phyloP scores from a whole-genome alignment of 108 stramenopile genomes.

The Hondaea fermentalgiana region DNA sequence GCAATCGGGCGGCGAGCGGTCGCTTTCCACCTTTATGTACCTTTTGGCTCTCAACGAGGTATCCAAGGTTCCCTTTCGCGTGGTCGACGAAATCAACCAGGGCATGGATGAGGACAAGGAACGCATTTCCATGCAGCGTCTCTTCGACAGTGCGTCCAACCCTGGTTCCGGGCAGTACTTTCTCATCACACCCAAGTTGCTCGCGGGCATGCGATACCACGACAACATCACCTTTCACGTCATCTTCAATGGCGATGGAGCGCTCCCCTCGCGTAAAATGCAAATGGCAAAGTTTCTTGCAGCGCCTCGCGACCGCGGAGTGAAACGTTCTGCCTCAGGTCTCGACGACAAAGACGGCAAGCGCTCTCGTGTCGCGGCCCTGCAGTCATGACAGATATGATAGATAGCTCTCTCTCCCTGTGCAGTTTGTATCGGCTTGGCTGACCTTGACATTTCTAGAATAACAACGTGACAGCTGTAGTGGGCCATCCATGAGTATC shows the following conservation, averaged over 20 bases:
- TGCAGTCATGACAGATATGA: no score
- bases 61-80: constrained; percentile 81
- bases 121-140: constrained; percentile 76
- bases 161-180: constrained; percentile 66
- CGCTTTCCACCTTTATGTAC: constrained; percentile 88
- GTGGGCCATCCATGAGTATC: no score
- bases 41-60: constrained; percentile 91
- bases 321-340: no score
- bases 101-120: constrained; percentile 93
- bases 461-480: no score
- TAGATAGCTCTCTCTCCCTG: no score
- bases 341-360: no score
- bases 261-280: background rate
- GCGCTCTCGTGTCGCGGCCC: no score
- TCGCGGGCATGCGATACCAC: constrained; percentile 76
- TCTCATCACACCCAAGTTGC: constrained; percentile 90
- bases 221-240: constrained; percentile 75
- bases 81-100: constrained; percentile 97
- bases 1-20: constrained; percentile 93
- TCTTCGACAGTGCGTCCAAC: background rate
- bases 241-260: constrained; percentile 74
- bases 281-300: no score
- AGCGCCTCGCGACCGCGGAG: no score
- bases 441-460: no score
- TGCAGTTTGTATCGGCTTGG: no score